Evolutionary conservation across 345 rosid species (phyloP).

Genomic region (Salix udensis): DNA sequence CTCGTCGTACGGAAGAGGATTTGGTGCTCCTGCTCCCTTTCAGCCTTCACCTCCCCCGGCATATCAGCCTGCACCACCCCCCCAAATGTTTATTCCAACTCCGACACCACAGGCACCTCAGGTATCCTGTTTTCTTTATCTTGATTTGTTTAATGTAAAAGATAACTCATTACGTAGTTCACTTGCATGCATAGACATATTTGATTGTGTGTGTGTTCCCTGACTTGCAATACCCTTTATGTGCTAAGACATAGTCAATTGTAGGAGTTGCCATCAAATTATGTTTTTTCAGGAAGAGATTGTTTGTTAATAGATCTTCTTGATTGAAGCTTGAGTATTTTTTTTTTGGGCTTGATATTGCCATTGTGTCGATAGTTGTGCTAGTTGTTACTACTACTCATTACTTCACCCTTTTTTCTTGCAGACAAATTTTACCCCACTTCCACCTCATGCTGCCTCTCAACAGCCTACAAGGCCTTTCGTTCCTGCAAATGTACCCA

Average conservation of each 20-base stretch:
- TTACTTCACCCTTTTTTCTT: background rate
- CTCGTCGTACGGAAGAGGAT: slow-evolving; percentile 48
- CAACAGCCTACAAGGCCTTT: slow-evolving; percentile 68
- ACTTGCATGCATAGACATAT: background rate
- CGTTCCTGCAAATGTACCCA: slow-evolving; percentile 76
- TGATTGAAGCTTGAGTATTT: background rate
- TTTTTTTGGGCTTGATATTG: background rate
- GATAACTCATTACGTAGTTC: background rate
- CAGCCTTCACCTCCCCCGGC: slow-evolving; percentile 30
- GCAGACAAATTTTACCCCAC: slow-evolving; percentile 39
- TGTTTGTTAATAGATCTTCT: background rate
- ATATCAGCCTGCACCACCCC: slow-evolving; percentile 12
- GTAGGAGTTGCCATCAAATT: background rate
- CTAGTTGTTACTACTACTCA: background rate
- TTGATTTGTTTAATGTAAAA: background rate
- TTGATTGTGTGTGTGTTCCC: background rate
- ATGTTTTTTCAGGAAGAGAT: background rate
- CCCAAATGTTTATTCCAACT: slow-evolving; percentile 12
- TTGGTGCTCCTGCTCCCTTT: slow-evolving; percentile 40
- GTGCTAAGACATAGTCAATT: background rate
- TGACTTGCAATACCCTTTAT: background rate
- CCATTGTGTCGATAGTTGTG: background rate
- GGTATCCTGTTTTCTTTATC: slow-evolving; percentile 39
- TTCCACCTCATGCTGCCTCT: slow-evolving; percentile 40
- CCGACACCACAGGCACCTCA: slow-evolving; percentile 21